A percentile compares a stretch with the other conserved stretches of the same genome.
Conservation (phyloP, 306 rosid species). For the Oxytropis ochrocephala region DNA sequence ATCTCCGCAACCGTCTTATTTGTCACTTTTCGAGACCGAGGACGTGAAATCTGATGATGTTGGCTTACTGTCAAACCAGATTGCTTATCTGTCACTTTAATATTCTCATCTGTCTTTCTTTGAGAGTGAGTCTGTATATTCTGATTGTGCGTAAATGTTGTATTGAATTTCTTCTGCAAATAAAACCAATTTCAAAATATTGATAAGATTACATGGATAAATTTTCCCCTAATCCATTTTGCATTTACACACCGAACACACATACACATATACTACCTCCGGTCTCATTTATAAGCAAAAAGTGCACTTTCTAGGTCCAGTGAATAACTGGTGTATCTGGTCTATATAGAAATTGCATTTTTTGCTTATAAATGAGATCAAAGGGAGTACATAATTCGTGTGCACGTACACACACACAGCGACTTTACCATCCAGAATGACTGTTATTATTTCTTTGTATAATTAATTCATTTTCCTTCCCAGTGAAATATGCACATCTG, state of each 20-base stretch:
- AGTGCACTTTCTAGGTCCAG: too few relatives aligned
- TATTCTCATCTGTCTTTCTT: slow-evolving; percentile 27
- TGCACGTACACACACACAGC: background rate
- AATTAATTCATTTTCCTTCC: background rate
- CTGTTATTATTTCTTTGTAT: background rate
- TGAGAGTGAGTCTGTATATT: slow-evolving; percentile 17
- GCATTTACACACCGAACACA: background rate
- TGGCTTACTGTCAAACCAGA: slow-evolving; percentile 20
- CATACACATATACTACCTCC: background rate
- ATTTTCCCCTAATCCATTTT: background rate
- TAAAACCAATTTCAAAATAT: slow-evolving; percentile 9
- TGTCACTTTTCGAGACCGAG: slow-evolving; percentile 26
- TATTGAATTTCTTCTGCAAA: slow-evolving; percentile 38
- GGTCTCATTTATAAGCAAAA: too few relatives aligned
- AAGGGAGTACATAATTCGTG: background rate
- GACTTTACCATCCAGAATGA: slow-evolving; percentile 2
- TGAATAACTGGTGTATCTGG: too few relatives aligned
- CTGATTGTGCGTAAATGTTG: slow-evolving; percentile 29
- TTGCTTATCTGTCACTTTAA: slow-evolving; percentile 20
- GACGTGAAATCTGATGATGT: slow-evolving; percentile 25
- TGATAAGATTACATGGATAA: slow-evolving; percentile 6
- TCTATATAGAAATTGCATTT: too few relatives aligned
- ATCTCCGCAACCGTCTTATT: slow-evolving; percentile 60
- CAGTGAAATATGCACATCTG: background rate
- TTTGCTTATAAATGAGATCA: too few relatives aligned